Evolutionary conservation across 2,329 filamentous ascomycete genomes (phyloP), one percentile per base, ranked within the genome.

Genomic region (Beauveria scarabaeidicola): DNA sequence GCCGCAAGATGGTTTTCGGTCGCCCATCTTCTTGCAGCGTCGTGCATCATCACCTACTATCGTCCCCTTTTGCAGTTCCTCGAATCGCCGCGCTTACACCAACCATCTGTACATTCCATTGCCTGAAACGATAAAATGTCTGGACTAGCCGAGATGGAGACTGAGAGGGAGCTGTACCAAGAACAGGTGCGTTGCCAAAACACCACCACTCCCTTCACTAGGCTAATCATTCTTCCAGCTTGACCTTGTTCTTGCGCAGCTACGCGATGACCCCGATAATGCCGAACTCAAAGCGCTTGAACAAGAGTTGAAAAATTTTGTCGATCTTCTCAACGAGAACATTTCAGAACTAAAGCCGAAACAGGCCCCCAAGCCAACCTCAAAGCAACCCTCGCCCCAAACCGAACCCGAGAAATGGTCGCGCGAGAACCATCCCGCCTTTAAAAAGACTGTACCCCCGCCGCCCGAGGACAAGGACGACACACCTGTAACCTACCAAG

Each of bases 251-350:
- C 77, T 86, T 68, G 79, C 83, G 59, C 88, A 89, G 65, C 83
- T 96, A 60, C 86, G 88, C 73, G 86, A 89, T 73, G 90, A 94
- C 69, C 87, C 91, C 64, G 87, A 88, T 61, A 93, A 91, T 73
- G 78, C 78, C 68, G 91, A 93, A 74, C 85, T 95, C 69, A 81
- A 87, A 69, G 83, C 81, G 69, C 83, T 96, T 71, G 87, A 88
- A 75, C 78, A 83, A 72, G 91, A 96, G 80, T 84, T 96, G 76
- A 83, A 90, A 79, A 83, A 87, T 76, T 85, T 90, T 74, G 88
- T 97, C 74, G 81, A 82, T 72, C 82, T 91, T 66, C 84, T 91
- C 74, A 84, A 92, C 78, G 85, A 87, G 70, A 84, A 87, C 67
- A 88, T 97, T 73, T 86, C 87, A 76, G 89, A 94, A 74, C 81